Conservation (phyloP, 2,329 filamentous ascomycete species). For the Monilinia vaccinii-corymbosi region DNA sequence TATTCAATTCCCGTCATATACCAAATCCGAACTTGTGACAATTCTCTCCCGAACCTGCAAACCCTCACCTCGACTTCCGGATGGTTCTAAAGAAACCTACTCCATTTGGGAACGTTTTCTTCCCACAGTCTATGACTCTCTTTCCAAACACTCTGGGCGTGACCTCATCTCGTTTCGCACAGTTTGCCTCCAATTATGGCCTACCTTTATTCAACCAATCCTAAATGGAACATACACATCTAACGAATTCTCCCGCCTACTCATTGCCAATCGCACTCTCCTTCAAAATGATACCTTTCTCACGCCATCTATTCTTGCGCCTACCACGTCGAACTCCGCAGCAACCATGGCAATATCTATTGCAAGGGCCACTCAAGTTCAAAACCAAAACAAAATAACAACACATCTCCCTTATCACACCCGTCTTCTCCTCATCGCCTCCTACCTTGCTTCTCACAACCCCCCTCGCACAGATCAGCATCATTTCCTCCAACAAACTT, state of each 20-base stretch:
- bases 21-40: slow-evolving; percentile 65
- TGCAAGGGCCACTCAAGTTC: slow-evolving; percentile 8
- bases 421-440: slow-evolving; percentile 63
- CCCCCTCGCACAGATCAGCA: slow-evolving; percentile 61
- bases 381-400: slow-evolving; percentile 36
- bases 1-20: slow-evolving; percentile 77
- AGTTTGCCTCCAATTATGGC: slow-evolving; percentile 71
- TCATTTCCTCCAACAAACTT: slow-evolving; percentile 52
- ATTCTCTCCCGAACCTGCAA: slow-evolving; percentile 53
- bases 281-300: slow-evolving; percentile 67
- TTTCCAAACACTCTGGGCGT: slow-evolving; percentile 70
- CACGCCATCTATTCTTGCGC: slow-evolving; percentile 50
- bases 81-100: slow-evolving; percentile 40
- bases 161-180: slow-evolving; percentile 66
- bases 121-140: slow-evolving; percentile 76
- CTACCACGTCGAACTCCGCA: slow-evolving; percentile 11
- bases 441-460: slow-evolving; percentile 77
- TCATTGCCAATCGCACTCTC: slow-evolving; percentile 59
- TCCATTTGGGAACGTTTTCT: slow-evolving; percentile 77
- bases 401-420: slow-evolving; percentile 59
- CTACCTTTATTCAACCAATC: slow-evolving; percentile 72
- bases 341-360: slow-evolving; percentile 12
- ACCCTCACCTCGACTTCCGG: slow-evolving; percentile 39
- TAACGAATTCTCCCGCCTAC: slow-evolving; percentile 75
- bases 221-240: slow-evolving; percentile 56